Percentiles rank a stretch among this genome's conserved stretches.
phyloP scores from a whole-genome alignment of 1,284 basidiomycete genomes.

The Cutaneotrichosporon sp. region DNA sequence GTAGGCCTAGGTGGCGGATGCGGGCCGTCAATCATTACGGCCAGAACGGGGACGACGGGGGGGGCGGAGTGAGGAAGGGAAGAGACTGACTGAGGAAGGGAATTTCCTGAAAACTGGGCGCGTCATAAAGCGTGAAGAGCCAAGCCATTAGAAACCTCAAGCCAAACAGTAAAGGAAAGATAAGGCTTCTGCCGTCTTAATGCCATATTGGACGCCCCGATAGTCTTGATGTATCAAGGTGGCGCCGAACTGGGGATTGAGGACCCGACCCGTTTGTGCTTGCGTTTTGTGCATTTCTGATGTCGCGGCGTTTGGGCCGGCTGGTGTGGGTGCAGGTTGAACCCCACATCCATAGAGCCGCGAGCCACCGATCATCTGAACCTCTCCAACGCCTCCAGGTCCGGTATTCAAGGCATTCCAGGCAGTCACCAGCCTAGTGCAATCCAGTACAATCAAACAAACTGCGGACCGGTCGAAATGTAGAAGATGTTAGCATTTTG shows the following conservation, averaged over 20 bases:
- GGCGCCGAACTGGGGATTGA: neutral
- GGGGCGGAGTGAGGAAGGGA: neutral
- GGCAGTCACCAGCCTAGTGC: neutral
- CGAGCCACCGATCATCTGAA: too few species aligned
- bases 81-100: too few species aligned
- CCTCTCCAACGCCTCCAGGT: too few species aligned
- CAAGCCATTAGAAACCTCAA: too few species aligned
- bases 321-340: too few species aligned
- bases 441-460: neutral
- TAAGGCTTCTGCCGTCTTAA: neutral
- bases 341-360: too few species aligned
- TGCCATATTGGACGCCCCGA: neutral
- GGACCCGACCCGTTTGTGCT: neutral
- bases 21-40: neutral
- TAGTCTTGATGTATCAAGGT: neutral
- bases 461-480: neutral
- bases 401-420: neutral
- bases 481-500: neutral
- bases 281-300: neutral
- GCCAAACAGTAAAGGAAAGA: neutral
- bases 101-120: neutral
- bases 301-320: neutral
- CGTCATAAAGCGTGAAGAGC: neutral
- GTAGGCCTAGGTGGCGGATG: neutral
- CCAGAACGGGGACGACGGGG: neutral